These are phyloP conservation scores for Teratosphaeria nubilosa DNA, from an alignment of 2,329 filamentous ascomycete species.

Conservation along the genomic window DNA sequence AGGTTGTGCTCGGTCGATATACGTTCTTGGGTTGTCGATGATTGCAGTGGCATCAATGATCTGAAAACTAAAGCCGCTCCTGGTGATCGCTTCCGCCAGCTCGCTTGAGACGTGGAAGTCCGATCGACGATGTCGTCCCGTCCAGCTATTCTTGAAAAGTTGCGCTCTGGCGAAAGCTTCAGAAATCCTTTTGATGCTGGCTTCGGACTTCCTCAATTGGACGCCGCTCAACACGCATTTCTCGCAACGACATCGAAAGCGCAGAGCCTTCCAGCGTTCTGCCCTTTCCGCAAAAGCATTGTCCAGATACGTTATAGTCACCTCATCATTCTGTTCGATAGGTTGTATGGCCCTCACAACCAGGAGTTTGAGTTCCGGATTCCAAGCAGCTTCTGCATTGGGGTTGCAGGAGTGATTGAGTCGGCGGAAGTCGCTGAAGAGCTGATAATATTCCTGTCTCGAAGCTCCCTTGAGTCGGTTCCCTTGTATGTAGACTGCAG, in stretches of 20 bases:
- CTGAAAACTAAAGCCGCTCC: neutral
- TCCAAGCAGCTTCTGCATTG: slow-evolving; percentile 1
- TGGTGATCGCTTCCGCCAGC: neutral
- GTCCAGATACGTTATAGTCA: neutral
- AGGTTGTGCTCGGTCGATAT: neutral
- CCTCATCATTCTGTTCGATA: neutral
- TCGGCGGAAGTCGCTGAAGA: neutral
- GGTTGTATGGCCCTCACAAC: neutral
- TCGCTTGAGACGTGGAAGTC: neutral
- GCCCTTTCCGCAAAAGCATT: neutral
- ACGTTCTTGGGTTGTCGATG: neutral
- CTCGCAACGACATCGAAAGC: neutral
- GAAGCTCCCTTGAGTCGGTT: neutral
- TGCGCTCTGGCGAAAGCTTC: neutral
- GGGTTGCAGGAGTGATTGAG: neutral
- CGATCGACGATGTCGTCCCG: neutral
- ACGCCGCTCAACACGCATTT: neutral
- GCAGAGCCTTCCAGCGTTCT: neutral
- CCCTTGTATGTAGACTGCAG: neutral
- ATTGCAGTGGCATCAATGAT: neutral
- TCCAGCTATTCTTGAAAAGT: neutral
- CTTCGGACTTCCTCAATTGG: neutral
- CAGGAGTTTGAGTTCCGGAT: neutral
- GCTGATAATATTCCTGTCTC: neutral
- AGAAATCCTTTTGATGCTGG: neutral